A percentile compares a stretch with the other conserved stretches of the same genome.
Evolutionary conservation across 2,329 filamentous ascomycete genomes (phyloP).

Genomic region (Colletotrichum acutatum): DNA sequence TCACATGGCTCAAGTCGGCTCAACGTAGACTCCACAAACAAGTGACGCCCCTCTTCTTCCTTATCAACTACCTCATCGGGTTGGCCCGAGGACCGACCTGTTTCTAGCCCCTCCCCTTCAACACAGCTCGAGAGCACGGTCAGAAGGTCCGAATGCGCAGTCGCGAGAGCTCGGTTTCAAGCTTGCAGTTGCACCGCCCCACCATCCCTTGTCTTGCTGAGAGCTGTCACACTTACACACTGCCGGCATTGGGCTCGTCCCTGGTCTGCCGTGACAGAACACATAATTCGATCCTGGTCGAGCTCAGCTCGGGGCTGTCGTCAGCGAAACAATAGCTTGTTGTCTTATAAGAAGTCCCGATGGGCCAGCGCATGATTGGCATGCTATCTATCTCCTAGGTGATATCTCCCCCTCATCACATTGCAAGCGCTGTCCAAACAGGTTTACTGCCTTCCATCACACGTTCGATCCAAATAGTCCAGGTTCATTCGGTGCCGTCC

Average conservation of each 20-base stretch:
- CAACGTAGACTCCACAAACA: conserved; percentile 4
- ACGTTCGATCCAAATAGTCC: conserved; percentile 1
- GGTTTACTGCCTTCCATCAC: neutral
- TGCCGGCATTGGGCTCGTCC: conserved; percentile 18
- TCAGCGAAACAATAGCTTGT: conserved; percentile 5
- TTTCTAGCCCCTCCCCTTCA: neutral
- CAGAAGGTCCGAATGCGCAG: conserved; percentile 27
- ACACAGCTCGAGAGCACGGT: conserved; percentile 20
- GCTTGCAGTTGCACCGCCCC: conserved; percentile 30
- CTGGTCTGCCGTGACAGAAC: neutral
- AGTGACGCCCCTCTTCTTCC: neutral
- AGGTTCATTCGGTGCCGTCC: conserved; percentile 1
- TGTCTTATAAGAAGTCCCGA: neutral
- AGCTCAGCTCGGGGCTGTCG: neutral
- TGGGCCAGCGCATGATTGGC: conserved; percentile 3
- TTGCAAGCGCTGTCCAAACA: conserved; percentile 2
- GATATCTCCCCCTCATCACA: neutral
- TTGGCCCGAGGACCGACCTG: conserved; percentile 9
- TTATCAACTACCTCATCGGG: conserved; percentile 28
- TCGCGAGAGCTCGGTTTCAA: conserved; percentile 32
- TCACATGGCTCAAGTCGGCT: neutral
- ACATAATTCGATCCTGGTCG: neutral
- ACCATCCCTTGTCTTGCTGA: conserved; percentile 17
- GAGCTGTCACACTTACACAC: conserved; percentile 26
- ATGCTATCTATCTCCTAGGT: neutral